phyloP scores from a whole-genome alignment of 495 filamentous ascomycete genomes.

The Tuber melanosporum region DNA sequence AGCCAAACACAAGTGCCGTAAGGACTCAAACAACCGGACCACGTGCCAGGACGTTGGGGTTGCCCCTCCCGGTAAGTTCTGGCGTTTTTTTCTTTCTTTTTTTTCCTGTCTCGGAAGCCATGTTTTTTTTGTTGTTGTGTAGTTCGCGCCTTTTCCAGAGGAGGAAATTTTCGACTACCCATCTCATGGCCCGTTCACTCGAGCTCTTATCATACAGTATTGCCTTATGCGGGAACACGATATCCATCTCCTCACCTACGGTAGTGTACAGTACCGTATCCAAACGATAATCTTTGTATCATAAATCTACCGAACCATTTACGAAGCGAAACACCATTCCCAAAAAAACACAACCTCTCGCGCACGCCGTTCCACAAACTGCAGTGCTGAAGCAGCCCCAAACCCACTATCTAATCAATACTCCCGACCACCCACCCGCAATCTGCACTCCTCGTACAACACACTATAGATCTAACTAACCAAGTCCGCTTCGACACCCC shows the following conservation, averaged over 20 bases:
- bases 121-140: too few species aligned
- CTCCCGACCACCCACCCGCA: background rate
- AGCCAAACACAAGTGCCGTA: background rate
- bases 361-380: background rate
- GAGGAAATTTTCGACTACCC: too few species aligned
- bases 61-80: too few species aligned
- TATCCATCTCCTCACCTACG: too few species aligned
- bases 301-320: conserved; percentile 17
- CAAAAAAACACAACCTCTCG: background rate
- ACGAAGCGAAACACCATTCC: conserved; percentile 15
- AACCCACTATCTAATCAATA: background rate
- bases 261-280: background rate
- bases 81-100: too few species aligned
- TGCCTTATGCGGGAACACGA: too few species aligned
- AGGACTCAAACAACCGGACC: too few species aligned
- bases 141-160: too few species aligned
- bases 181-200: too few species aligned
- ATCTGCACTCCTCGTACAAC: background rate
- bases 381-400: background rate
- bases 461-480: background rate
- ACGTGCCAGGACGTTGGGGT: too few species aligned
- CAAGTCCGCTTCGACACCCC: background rate
- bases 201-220: too few species aligned
- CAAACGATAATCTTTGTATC: background rate
- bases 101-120: too few species aligned